Evolutionary conservation across 148 eudicot species (phyloP), one percentile per base, ranked within the genome.

Genomic region (Rhododendron simsii): DNA sequence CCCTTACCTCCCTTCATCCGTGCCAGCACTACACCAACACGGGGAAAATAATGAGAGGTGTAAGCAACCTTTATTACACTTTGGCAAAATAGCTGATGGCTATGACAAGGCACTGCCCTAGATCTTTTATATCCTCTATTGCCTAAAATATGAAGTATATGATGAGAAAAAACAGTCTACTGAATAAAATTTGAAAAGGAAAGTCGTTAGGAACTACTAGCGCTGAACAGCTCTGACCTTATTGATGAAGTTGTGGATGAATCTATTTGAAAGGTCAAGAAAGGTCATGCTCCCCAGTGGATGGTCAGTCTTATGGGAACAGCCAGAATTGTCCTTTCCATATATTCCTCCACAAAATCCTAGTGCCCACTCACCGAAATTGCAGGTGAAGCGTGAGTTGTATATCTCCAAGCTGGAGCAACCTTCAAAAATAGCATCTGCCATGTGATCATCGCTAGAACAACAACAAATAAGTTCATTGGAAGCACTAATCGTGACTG

Each of bases 261-360:
- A 28, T 89, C 99, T 90, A 88, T 91, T 90, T 77, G 98, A 94
- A 89, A 97, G 98, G 89, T 97, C 98, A 78, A 97, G 94, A 87
- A 93, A 91, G 35, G 93, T 93, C 74, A 94, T 73, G 51, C 77
- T 88, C 80, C 81, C 86, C 87, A 94, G 87, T 59, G 90, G 87
- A 84, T 91, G 86, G 53, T 93, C 95, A 88, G 59, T 85, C 82
- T 83, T 85, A 77, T 53, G 71, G 75, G 77, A 88, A 89, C 20
- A 83, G 61, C 89, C 95, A 53, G 96, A 92, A 76, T 92, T 95
- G 63, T 94, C 96, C 90, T 93, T 90, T n/a, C 88, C 92, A 80
- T 89, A 93, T 84, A 94, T 84, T 86, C 92, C 99, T 87, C 95
- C 99, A 90, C 99, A 97, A 87, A 93, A 97, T 86, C 99, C 99